Evolutionary conservation across 1,284 basidiomycete genomes (phyloP).

Genomic region (Cryptococcus hybrid): DNA sequence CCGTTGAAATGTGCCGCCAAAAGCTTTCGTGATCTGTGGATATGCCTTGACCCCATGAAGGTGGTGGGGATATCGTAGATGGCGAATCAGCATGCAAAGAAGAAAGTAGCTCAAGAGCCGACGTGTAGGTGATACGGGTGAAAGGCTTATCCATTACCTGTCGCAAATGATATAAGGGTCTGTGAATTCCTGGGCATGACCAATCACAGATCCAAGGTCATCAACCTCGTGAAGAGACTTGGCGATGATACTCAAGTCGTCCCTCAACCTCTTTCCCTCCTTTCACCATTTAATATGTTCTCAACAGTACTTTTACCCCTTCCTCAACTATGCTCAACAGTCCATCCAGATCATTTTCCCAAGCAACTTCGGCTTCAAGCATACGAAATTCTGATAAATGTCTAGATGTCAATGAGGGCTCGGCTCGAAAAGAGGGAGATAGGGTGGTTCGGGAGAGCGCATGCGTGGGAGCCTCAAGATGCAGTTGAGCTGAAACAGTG

Average conservation of each 20-base stretch:
- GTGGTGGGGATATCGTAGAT: conserved; percentile 33
- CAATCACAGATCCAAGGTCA: not conserved
- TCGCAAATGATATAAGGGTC: conserved; percentile 20
- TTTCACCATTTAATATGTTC: conserved; percentile 14
- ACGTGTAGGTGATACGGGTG: conserved; percentile 71
- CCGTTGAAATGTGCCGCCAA: conserved; percentile 65
- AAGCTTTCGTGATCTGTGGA: conserved; percentile 92
- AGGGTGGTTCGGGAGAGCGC: conserved; percentile 80
- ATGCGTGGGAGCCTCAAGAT: conserved; percentile 83
- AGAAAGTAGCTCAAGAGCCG: conserved; percentile 65
- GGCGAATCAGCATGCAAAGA: not conserved
- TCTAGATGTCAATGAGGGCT: conserved; percentile 80
- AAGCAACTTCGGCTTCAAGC: conserved; percentile 90
- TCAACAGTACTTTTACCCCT: conserved; percentile 41
- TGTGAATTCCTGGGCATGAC: not conserved
- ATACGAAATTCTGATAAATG: conserved; percentile 99
- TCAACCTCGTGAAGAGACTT: conserved; percentile 6
- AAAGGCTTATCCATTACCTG: conserved; percentile 31
- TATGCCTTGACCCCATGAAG: conserved; percentile 69
- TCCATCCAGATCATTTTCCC: conserved; percentile 54
- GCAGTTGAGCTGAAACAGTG: conserved; percentile 92
- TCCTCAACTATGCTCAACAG: conserved; percentile 72
- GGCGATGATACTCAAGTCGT: conserved; percentile 26
- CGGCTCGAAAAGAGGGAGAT: conserved; percentile 89
- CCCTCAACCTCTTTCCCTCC: conserved; percentile 21